phyloP scores from a whole-genome alignment of 306 rosid genomes.

The Fragaria ananassa region DNA sequence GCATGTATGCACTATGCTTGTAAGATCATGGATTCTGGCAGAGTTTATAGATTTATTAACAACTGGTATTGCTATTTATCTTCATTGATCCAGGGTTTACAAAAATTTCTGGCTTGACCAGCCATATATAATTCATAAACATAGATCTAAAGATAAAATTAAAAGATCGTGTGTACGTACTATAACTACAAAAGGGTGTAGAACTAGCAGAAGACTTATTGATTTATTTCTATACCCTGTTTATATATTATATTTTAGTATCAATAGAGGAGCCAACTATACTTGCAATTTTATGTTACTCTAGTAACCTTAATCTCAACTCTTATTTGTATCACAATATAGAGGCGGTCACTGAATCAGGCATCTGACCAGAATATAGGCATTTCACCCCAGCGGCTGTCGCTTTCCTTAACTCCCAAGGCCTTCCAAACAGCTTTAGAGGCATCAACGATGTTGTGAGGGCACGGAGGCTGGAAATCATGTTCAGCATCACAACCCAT shows the following conservation, averaged over 20 bases:
- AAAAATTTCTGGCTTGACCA: background rate
- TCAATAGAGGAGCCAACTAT: background rate
- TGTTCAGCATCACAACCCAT: background rate
- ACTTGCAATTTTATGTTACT: background rate
- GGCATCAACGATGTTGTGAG: constrained; percentile 38
- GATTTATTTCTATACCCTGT: background rate
- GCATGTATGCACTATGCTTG: background rate
- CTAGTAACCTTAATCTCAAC: background rate
- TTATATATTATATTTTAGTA: background rate
- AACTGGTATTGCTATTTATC: background rate
- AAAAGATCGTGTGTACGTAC: background rate
- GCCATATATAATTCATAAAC: background rate
- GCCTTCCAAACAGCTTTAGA: constrained; percentile 25
- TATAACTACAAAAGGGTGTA: background rate
- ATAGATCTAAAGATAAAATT: background rate
- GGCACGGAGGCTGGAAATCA: constrained; percentile 29
- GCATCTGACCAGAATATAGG: constrained; percentile 5
- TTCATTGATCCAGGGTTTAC: background rate
- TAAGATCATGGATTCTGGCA: background rate
- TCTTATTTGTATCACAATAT: background rate
- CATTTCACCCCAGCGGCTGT: constrained; percentile 5
- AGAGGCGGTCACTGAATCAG: background rate
- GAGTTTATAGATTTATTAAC: background rate
- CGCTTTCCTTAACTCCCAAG: constrained; percentile 1
- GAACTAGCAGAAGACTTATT: background rate